Conservation (phyloP, 2,329 filamentous ascomycete species). For the Aspergillus jensenii region DNA sequence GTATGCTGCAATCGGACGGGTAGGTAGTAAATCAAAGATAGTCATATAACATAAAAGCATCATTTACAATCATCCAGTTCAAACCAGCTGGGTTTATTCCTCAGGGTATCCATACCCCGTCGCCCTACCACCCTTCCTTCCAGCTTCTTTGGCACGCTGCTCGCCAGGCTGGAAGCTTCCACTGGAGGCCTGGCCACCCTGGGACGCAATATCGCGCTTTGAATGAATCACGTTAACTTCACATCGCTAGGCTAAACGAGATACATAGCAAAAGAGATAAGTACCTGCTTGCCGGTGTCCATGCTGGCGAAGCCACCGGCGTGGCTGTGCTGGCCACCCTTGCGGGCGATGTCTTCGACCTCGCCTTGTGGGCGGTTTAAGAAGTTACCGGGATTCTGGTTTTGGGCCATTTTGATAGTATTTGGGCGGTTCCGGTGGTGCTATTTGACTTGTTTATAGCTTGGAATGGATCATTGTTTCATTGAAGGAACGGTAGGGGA, state of each 20-base stretch:
- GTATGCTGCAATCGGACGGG: neutral
- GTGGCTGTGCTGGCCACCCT: constrained; percentile 35
- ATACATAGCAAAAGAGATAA: neutral
- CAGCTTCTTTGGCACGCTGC: constrained; percentile 54
- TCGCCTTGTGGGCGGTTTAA: constrained; percentile 47
- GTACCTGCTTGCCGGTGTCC: constrained; percentile 33
- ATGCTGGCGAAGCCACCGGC: constrained; percentile 29
- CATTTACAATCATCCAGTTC: neutral
- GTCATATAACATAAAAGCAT: neutral
- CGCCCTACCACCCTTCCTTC: constrained; percentile 52
- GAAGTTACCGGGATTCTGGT: constrained; percentile 41
- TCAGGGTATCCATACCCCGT: constrained; percentile 7
- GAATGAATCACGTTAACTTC: neutral
- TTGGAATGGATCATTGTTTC: too few species aligned
- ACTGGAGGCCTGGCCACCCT: constrained; percentile 54
- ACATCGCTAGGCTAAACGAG: neutral
- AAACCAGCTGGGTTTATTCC: neutral
- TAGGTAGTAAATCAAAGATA: neutral
- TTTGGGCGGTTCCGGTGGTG: too few species aligned
- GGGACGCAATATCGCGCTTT: constrained; percentile 56
- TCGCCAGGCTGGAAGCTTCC: constrained; percentile 57
- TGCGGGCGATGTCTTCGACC: constrained; percentile 42
- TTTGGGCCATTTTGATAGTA: constrained; percentile 16
- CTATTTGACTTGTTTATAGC: too few species aligned
- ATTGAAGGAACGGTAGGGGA: neutral